Base-by-base conservation (phyloP, 176 grass and related monocot genomes). In the Carex pumila region DNA sequence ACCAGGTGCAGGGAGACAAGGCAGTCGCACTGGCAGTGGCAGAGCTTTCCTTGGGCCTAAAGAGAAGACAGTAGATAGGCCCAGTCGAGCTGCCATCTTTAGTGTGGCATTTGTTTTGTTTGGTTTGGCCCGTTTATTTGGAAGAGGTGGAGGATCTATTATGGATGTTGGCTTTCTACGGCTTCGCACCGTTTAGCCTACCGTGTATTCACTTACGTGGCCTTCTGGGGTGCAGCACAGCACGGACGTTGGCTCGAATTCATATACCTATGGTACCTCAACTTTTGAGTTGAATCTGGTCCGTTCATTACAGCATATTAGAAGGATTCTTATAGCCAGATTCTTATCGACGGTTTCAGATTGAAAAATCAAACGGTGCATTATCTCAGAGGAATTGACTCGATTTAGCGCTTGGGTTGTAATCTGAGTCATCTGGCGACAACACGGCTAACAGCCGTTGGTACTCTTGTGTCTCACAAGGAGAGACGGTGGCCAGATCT, bases 11-110 rank as follows among this genome's bases (percentile, higher is more conserved):
- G 81, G 2, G 2, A 52, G 63, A 65, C 39, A 34, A 55, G 62
- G 62, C 41, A 34, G 81, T 15, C 49, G 45, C 32, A 17, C 18
- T 5, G 34, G 50, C 61, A 83, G 58, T 2, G 34, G 50, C 61
- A 83, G 58, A 31, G 64, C 41, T 45, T 63, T 65, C 61, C 53
- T n/a, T 62, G 57, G 79, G 79, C 79, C 37, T 2, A 65, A 5
- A 65, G 34, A 55, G 22, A 36, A 55, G 32, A 83, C 7, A 31
- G 21, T 64, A 7, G 81, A 32, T 31, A 83, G 21, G 81, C 81
- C 81, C 81, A 69, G 45, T 83, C 62, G 61, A 8, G 62, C 62
- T 53, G 81, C 81, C 62, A 83, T 83, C 37, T 69, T 68, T 65
- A 12, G 15, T 43, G 47, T 47, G 17, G 66, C 31, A 19, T 21